Evolutionary conservation across 371 early-diverging fungal species (phyloP).

Genomic region (Synchytrium microbalum): DNA sequence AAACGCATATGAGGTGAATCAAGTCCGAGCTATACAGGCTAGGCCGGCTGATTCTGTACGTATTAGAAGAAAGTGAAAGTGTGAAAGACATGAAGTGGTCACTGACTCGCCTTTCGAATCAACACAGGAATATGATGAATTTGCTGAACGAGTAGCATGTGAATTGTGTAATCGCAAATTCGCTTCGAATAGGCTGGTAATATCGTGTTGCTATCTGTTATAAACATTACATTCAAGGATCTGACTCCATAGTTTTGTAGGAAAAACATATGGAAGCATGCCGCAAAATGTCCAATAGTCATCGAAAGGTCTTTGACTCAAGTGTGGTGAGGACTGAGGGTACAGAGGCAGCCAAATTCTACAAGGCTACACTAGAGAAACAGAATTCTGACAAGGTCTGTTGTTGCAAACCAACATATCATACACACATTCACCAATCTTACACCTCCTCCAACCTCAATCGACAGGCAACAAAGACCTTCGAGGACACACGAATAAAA

Average conservation of each 20-base stretch:
- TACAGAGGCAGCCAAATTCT: neutral
- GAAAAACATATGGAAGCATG: neutral
- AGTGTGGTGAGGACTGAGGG: neutral
- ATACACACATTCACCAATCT: neutral
- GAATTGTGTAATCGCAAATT: neutral
- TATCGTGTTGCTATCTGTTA: no score
- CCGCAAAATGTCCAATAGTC: neutral
- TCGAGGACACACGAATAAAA: neutral
- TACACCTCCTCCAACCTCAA: neutral
- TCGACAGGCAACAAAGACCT: neutral
- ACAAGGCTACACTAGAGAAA: neutral
- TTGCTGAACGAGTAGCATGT: neutral
- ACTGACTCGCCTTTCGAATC: no score
- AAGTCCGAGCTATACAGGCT: no score
- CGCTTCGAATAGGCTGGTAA: neutral
- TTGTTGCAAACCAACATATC: neutral
- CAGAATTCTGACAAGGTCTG: neutral
- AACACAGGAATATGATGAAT: neutral
- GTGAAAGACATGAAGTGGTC: no score
- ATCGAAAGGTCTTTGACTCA: neutral
- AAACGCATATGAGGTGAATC: no score
- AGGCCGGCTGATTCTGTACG: no score
- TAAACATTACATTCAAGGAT: no score
- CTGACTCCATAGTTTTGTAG: no score
- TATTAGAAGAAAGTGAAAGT: no score